These are phyloP conservation scores for Nicotiana rustica DNA, from an alignment of 305 asterid genomes.

Conservation along the genomic window DNA sequence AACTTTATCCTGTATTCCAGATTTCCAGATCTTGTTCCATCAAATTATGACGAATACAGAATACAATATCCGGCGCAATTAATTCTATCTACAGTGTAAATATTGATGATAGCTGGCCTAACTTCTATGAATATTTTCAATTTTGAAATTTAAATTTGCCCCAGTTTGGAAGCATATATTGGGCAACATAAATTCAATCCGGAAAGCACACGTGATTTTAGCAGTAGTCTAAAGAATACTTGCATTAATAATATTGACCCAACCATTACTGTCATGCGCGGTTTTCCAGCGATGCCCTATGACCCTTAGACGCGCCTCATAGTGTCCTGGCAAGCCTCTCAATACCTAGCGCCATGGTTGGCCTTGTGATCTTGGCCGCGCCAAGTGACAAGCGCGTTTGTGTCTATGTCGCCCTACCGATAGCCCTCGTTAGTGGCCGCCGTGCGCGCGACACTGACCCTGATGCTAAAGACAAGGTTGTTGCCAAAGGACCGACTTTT, in stretches of 20 bases:
- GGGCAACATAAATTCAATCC: neutral
- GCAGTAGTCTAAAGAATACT: neutral
- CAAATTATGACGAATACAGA: neutral
- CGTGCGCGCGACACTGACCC: no score
- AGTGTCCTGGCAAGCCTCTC: no score
- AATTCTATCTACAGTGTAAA: neutral
- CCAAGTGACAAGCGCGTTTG: no score
- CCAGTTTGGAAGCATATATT: neutral
- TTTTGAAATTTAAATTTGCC: neutral
- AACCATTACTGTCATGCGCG: no score
- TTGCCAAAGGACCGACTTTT: no score
- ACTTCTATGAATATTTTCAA: neutral
- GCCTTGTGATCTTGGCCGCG: no score
- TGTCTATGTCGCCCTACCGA: no score
- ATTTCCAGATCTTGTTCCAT: neutral
- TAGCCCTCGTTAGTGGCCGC: no score
- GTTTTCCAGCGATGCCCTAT: no score
- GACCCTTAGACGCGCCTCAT: no score
- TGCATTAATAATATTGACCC: neutral
- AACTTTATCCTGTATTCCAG: neutral
- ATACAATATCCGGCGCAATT: neutral
- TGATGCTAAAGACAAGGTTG: no score
- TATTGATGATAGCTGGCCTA: neutral
- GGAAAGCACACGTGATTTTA: constrained; percentile 16
- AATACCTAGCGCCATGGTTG: no score